Evolutionary conservation across 2,329 filamentous ascomycete genomes (phyloP).

Genomic region (Phialocephala subalpina): DNA sequence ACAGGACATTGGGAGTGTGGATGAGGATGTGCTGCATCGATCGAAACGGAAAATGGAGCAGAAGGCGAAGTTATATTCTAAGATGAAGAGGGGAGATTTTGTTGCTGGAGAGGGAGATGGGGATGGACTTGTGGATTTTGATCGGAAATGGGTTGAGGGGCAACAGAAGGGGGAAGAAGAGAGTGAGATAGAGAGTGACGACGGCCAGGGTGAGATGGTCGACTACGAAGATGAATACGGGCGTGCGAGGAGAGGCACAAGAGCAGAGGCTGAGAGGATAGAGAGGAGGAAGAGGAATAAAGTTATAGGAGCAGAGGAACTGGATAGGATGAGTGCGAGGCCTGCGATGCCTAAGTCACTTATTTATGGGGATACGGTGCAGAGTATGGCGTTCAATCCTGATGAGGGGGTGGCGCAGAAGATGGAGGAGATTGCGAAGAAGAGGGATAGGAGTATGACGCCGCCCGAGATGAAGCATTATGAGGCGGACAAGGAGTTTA

Average conservation of each 20-base stretch:
- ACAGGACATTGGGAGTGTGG: conserved; percentile 68
- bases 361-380: conserved; percentile 87
- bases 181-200: conserved; percentile 71
- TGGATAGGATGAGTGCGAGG: conserved; percentile 74
- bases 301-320: conserved; percentile 63
- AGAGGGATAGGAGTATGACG: conserved; percentile 80
- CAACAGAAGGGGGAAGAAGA: conserved; percentile 49
- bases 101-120: conserved; percentile 60
- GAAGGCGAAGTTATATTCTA: conserved; percentile 87
- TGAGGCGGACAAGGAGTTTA: conserved; percentile 82
- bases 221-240: conserved; percentile 95
- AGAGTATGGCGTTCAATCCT: conserved; percentile 82
- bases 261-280: conserved; percentile 70
- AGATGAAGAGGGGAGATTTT: conserved; percentile 89
- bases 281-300: conserved; percentile 63
- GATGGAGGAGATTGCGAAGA: conserved; percentile 81
- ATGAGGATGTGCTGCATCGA: conserved; percentile 63
- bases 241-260: conserved; percentile 77
- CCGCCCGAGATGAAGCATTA: conserved; percentile 86
- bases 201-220: conserved; percentile 65
- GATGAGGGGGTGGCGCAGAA: conserved; percentile 67
- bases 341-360: conserved; percentile 72
- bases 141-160: conserved; percentile 89
- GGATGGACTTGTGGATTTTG: conserved; percentile 86
- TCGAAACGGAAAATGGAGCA: conserved; percentile 86